phyloP scores from a whole-genome alignment of 116 monocot genomes.

The Posidonia oceanica region DNA sequence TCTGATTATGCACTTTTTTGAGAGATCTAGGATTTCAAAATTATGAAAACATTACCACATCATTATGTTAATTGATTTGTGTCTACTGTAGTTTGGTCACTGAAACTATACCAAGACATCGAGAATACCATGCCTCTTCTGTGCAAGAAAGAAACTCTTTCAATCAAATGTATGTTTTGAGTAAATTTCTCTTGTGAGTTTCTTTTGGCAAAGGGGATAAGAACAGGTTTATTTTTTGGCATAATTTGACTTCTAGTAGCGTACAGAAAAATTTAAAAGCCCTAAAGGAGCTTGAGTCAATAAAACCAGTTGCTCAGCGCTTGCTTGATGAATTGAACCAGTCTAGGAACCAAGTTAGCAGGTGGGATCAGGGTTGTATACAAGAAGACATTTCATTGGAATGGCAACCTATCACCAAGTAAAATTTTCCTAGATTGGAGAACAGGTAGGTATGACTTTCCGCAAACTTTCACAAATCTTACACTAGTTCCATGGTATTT shows the following conservation, averaged over 20 bases:
- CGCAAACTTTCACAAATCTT: neutral
- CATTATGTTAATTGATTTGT: neutral
- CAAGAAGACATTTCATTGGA: slow-evolving; percentile 34
- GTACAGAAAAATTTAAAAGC: slow-evolving; percentile 50
- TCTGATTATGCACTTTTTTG: neutral
- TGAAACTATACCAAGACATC: slow-evolving; percentile 43
- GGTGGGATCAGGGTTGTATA: slow-evolving; percentile 18
- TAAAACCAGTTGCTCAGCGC: slow-evolving; percentile 56
- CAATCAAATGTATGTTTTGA: slow-evolving; percentile 9
- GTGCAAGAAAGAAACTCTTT: slow-evolving; percentile 24
- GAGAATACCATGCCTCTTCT: slow-evolving; percentile 31
- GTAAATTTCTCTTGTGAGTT: neutral
- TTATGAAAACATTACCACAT: neutral
- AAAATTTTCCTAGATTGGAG: slow-evolving; percentile 9
- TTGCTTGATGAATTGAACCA: slow-evolving; percentile 51
- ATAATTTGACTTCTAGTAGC: slow-evolving; percentile 9
- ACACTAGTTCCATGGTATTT: neutral
- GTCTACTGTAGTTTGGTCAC: slow-evolving; percentile 48
- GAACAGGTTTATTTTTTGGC: neutral
- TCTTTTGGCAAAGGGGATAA: neutral
- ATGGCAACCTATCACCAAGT: slow-evolving; percentile 31
- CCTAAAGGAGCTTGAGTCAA: slow-evolving; percentile 55
- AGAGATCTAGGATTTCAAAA: neutral
- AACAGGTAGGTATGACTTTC: slow-evolving; percentile 9
- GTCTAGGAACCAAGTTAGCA: slow-evolving; percentile 32